Base-by-base conservation (phyloP, 2,329 filamentous ascomycete genomes). In the Waltergamsia citrina region DNA sequence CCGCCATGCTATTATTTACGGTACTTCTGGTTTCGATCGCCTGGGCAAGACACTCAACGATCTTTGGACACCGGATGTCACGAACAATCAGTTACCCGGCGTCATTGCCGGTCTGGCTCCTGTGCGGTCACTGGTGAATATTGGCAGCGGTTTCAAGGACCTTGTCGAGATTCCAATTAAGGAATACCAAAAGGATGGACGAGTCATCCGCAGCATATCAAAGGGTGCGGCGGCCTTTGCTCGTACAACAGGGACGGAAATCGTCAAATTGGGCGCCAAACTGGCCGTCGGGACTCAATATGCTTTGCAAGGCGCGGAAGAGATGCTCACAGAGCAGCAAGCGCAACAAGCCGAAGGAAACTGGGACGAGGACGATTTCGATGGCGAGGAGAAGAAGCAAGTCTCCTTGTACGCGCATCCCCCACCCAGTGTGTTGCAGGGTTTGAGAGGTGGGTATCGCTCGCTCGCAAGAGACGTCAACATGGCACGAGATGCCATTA, bases 1-100 rank as follows among this genome's bases (percentile, higher is more conserved):
- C 34, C 76, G 84, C 10, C 88, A 90, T 52, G 83, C 85, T 18
- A 96, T 98, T 45, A 77, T 96, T 23, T 95, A 96, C 45, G 92
- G 93, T 19, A 75, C 94, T 1, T 78, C 78, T 7, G 92, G 92
- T 0, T 95, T 96, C 46, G 88, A 96, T 45, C 79, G 84, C 32
- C 70, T 98, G 3, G 87, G 92, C 35, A 77, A 88, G 54, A 90
- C 81, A 3, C 71, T 98, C 22, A 96, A 96, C 51, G 86, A 94
- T 51, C 85, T 95, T 28, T 98, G 92, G 92, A 93, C 81, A 72
- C 87, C 87, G 1, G 90, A 98, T 51, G 83, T 98, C 36, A 86
- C 83, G 52, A 67, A 73, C 12, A 93, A 90, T 44, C 92, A 98
- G 54, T 78, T 98, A 5, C 86, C 87, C 1, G 79, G 82, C 2